Evolutionary conservation across 202 grass and related monocot species (phyloP), one percentile per base, ranked within the genome.

Genomic region (Brachypodium distachyon): DNA sequence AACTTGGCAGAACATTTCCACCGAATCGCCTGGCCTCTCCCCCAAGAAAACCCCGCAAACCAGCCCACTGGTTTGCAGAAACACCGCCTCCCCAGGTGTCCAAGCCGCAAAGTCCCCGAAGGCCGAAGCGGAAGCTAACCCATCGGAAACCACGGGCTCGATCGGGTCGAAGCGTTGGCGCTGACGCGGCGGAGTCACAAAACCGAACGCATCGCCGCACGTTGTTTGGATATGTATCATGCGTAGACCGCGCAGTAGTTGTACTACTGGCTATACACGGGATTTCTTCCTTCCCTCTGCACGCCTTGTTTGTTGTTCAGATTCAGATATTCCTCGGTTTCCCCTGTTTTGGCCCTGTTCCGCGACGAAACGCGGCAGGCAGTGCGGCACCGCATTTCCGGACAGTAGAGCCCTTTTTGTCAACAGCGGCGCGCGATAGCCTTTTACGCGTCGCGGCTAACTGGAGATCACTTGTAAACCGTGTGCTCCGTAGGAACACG

Each of bases 141-240:
- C 11, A 16, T 23, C 26, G 0, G 12, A 81, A 72, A 56, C 64
- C 56, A 27, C n/a, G 0, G 28, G 58, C 47, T 5, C 34, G 72
- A 44, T 67, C 41, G 48, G 4, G 31, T 12, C 14, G 71, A 33
- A 43, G 36, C 54, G 84, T 81, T 26, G 61, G 77, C 54, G 84
- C 84, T 86, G 84, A 81, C 62, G 44, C 71, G 67, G 72, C 12
- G 17, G 29, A 3, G 59, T n/a, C n/a, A n/a, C 44, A 38, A 49
- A 36, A 12, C 29, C 27, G 31, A 25, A 6, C 10, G 22, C 28
- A 1, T 1, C 39, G 26, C 67, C 32, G 72, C 61, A 32, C 23
- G 17, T 37, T 27, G 41, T 51, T 72, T 62, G 36, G 82, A 56
- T 55, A 64, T 14, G 41, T 1, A 50, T 31, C 8, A 5, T n/a